Evolutionary conservation across 768 basidiomycete species (phyloP), one percentile per base, ranked within the genome.

Genomic region (Leccinum barrowsii): DNA sequence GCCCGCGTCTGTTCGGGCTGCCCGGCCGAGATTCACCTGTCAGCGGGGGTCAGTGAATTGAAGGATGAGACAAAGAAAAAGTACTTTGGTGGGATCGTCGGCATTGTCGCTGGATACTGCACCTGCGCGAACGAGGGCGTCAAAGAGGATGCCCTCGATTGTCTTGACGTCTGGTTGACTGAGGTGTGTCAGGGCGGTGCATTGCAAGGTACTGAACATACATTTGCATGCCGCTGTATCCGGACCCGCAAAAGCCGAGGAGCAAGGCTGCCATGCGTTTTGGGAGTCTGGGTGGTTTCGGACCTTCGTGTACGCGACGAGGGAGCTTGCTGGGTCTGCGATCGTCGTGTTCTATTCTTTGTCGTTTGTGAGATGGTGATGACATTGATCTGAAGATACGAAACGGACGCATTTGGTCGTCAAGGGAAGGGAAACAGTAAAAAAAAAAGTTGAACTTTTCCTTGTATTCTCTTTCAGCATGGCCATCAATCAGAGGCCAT

Each of bases 201-300:
- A n/a, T 32, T 13, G 22, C 19, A 11, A 4, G 11, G 10, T 8
- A 32, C 37, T 40, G 44, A 40, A 81, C 93, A 69, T 69, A 97
- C 96, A 94, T 89, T 76, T 98, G 96, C 92, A 97, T 98, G 22
- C 96, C 96, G 66, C 83, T 88, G 71, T 87, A 97, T 1, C 91
- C 93, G 0, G 91, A 86, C 6, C 96, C 96, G 73, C 92, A 93
- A 66, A 94, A 98, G 2, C 95, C 94, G 26, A 98, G 77, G 53
- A 97, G 75, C 50, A 98, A 71, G 0, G 92, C 94, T 42, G 87
- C 87, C 76, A 87, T 87, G 66, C 87, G 82, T 75, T 97, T 97
- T 13, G 94, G 93, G 24, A 88, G 74, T 34, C 90, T 80, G 22
- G 78, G 79, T 2, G 77, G 77, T 67, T 85, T 85, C 10, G 60